Conservation (phyloP, 768 basidiomycete species). For the Agaricus sinodeliciosus region DNA sequence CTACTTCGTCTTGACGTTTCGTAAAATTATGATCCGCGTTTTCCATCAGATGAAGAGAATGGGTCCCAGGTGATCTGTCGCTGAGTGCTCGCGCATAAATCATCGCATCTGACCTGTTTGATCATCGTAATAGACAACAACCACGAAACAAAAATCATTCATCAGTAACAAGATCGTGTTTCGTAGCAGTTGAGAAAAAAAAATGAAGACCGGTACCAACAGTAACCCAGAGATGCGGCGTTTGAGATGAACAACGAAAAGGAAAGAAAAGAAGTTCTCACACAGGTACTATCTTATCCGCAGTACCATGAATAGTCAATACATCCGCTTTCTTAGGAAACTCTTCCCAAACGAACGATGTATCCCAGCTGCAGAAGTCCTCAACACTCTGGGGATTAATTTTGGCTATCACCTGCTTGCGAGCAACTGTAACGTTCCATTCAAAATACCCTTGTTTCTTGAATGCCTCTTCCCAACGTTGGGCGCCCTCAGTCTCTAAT, state of each 20-base stretch:
- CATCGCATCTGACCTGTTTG: slow-evolving; percentile 57
- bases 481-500: slow-evolving; percentile 17
- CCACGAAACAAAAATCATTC: background rate
- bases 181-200: background rate
- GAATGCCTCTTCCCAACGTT: slow-evolving; percentile 44
- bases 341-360: slow-evolving; percentile 56
- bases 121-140: background rate
- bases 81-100: slow-evolving; percentile 63
- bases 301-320: slow-evolving; percentile 73
- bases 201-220: background rate
- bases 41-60: slow-evolving; percentile 64
- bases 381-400: slow-evolving; percentile 57
- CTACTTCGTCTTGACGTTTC: slow-evolving; percentile 60
- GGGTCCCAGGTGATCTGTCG: slow-evolving; percentile 55
- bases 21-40: slow-evolving; percentile 77
- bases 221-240: no score
- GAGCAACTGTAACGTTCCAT: slow-evolving; percentile 61
- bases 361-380: slow-evolving; percentile 58
- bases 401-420: slow-evolving; percentile 43
- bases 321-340: slow-evolving; percentile 63
- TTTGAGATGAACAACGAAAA: background rate
- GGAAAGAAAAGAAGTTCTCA: slow-evolving; percentile 28
- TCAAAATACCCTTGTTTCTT: slow-evolving; percentile 52
- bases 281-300: slow-evolving; percentile 64
- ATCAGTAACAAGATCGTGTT: background rate